Base-by-base conservation (phyloP, 768 basidiomycete genomes). In the Cantharellus anzutake region DNA sequence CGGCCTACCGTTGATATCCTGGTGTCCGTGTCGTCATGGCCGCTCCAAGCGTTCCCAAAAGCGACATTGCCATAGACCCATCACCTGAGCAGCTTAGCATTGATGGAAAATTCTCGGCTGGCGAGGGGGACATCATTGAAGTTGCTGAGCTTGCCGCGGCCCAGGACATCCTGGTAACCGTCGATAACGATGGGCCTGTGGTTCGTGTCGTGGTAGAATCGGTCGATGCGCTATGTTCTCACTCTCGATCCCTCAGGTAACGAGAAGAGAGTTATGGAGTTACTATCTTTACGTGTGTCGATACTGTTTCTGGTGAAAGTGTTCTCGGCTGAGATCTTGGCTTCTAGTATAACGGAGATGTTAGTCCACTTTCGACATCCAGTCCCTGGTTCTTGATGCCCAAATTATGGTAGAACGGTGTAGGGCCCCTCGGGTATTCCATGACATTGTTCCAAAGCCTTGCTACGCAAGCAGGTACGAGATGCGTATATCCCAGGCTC, bases 361-460 rank as follows among this genome's bases (percentile, higher is more conserved):
- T 55, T 11, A 11, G 52, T 48, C 44, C 29, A 11, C 44, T 11
- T 29, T 48, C 52, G 35, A 37, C 52, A 35, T 35, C 11, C 52
- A 11, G 7, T 14, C 11, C 2, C 37, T 56, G 14, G 5, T 34
- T 4, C 1, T 60, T 3, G 7, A 34, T 38, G 5, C 37, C 3
- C 29, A 37, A 34, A 3, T 34, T 4, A 5, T 84, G 50, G 20
- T 16, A 60, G 20, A 60, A 53, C 5, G 63, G 57, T 16, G 62
- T 60, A 16, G 51, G 51, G 5, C 57, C 61, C 29, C 38, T 57
- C 69, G 72, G 70, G 5, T 89, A 80, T 67, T 80, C 83, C 7
- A 77, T 81, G 74, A 88, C 84, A 0, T 66, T 80, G 20, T 89
- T 89, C 70, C 87, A 89, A 68, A 75, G 76, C 2, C 74, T 87